These are phyloP conservation scores for Phytopythium cucurbitacearum DNA, from an alignment of 352 stramenopile species.

Conservation along the genomic window DNA sequence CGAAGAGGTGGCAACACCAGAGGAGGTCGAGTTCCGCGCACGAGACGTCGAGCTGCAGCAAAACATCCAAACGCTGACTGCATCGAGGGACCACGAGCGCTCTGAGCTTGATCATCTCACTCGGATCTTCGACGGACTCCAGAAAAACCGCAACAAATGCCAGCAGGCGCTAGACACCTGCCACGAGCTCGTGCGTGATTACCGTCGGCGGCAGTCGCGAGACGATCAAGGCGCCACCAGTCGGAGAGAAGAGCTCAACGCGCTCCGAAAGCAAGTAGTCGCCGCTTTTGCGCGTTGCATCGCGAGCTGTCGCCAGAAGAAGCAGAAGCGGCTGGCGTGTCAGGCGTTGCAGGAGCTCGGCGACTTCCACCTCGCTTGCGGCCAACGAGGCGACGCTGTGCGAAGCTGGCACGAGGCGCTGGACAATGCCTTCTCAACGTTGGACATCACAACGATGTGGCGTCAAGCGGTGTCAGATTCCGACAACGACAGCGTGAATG, in stretches of 20 bases:
- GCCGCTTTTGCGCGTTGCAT: constrained; percentile 47
- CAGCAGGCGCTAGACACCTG: constrained; percentile 45
- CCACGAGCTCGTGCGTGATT: constrained; percentile 43
- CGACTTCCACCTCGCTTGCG: constrained; percentile 62
- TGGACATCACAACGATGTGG: constrained; percentile 47
- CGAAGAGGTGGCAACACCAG: constrained; percentile 51
- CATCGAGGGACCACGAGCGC: constrained; percentile 16
- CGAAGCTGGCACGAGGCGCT: constrained; percentile 71
- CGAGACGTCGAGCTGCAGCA: constrained; percentile 35
- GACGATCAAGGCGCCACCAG: constrained; percentile 1
- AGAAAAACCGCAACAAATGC: constrained; percentile 59
- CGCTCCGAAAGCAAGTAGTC: constrained; percentile 32
- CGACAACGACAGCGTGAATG: constrained; percentile 15
- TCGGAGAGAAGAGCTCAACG: background rate
- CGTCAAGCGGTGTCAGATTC: constrained; percentile 30
- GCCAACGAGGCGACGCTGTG: constrained; percentile 29
- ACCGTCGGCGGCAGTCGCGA: constrained; percentile 13
- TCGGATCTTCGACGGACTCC: constrained; percentile 17
- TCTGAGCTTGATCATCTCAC: constrained; percentile 21
- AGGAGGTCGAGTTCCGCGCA: constrained; percentile 55
- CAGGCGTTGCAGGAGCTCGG: constrained; percentile 64
- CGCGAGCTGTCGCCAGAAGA: constrained; percentile 55
- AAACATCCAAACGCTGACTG: constrained; percentile 21
- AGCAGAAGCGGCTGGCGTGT: constrained; percentile 47
- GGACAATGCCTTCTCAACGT: constrained; percentile 63